These are phyloP conservation scores for Sporothrix inflata DNA, from an alignment of 2,329 filamentous ascomycete species.

Conservation along the genomic window DNA sequence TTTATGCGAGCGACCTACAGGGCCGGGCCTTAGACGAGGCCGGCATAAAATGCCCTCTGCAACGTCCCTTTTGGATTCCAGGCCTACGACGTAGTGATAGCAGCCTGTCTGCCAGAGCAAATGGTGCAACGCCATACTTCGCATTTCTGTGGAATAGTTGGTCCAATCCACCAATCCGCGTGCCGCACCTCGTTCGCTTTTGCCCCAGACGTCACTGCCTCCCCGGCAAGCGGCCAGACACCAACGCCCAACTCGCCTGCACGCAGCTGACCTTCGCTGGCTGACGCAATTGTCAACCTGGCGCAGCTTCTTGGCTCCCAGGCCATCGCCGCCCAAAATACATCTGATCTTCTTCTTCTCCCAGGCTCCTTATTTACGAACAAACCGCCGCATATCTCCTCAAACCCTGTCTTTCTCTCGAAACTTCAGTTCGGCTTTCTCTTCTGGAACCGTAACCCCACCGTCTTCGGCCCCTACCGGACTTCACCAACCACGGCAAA, in stretches of 20 bases:
- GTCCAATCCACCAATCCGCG: slow-evolving; percentile 11
- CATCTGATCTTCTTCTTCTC: slow-evolving; percentile 24
- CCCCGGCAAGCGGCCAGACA: background rate
- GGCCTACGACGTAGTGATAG: background rate
- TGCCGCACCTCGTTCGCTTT: background rate
- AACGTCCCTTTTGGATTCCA: background rate
- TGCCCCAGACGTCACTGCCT: slow-evolving; percentile 15
- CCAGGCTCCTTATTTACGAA: slow-evolving; percentile 2
- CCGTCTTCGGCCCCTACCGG: slow-evolving; percentile 17
- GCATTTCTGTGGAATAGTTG: background rate
- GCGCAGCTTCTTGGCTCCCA: slow-evolving; percentile 2
- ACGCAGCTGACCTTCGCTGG: slow-evolving; percentile 21
- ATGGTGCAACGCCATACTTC: background rate
- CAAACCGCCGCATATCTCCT: background rate
- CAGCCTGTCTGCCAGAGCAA: background rate
- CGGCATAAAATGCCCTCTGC: background rate
- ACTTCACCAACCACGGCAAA: slow-evolving; percentile 16
- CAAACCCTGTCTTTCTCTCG: background rate
- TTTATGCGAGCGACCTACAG: background rate
- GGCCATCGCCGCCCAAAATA: slow-evolving; percentile 30
- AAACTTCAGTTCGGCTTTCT: background rate
- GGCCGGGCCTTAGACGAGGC: background rate
- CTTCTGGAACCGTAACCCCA: slow-evolving; percentile 22
- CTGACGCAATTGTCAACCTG: slow-evolving; percentile 21
- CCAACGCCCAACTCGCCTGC: background rate